A percentile compares a stretch with the other conserved stretches of the same genome.
phyloP scores from a whole-genome alignment of 305 asterid genomes.

The Stenogyne calaminthoides region DNA sequence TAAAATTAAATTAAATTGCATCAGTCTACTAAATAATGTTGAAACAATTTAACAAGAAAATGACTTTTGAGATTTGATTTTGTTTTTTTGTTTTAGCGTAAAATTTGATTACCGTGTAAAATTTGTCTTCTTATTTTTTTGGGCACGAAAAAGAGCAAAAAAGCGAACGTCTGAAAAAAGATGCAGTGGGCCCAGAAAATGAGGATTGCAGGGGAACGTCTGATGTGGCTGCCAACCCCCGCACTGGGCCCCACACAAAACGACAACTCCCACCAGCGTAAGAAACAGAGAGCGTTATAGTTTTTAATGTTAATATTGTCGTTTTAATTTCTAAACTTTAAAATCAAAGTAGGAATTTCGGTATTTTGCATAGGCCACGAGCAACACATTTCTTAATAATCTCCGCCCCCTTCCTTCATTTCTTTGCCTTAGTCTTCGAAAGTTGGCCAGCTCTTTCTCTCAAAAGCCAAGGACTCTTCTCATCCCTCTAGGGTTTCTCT shows the following conservation, averaged over 20 bases:
- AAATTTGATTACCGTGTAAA: not conserved
- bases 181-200: constrained; percentile 32
- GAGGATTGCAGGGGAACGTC: constrained; percentile 17
- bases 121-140: constrained; percentile 3
- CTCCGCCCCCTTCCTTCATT: constrained; percentile 39
- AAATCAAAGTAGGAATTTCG: constrained; percentile 22
- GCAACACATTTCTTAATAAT: constrained; percentile 33
- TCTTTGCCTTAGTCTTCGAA: constrained; percentile 4
- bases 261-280: constrained; percentile 31
- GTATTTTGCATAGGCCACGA: constrained; percentile 25
- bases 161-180: constrained; percentile 11
- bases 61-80: not conserved
- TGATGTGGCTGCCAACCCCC: constrained; percentile 39
- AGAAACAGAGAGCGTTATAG: constrained; percentile 23
- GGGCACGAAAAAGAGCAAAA: constrained; percentile 27
- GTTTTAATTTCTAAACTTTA: constrained; percentile 27
- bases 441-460: constrained; percentile 33
- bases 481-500: constrained; percentile 44
- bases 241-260: constrained; percentile 26
- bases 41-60: not conserved
- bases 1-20: no score
- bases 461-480: constrained; percentile 42
- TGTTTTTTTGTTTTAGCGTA: no score
- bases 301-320: constrained; percentile 9
- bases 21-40: no score